Percentiles rank a stretch among this genome's conserved stretches.
Conservation (phyloP, 2,329 filamentous ascomycete genomes). For the Zymoseptoria ardabiliae region DNA sequence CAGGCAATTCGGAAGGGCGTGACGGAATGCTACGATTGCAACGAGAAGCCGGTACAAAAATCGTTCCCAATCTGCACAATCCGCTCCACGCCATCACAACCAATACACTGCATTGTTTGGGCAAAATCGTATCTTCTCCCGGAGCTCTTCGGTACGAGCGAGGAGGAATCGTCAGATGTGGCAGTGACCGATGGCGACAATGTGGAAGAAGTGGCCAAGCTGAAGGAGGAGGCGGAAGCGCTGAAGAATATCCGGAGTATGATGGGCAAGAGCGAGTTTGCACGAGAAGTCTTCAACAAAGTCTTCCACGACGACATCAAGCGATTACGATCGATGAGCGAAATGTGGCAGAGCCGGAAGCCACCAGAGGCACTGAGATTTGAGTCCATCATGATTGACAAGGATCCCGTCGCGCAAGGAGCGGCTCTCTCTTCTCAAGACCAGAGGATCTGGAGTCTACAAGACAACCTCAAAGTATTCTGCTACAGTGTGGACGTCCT, state of each 20-base stretch:
- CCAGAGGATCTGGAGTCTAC: conserved; percentile 71
- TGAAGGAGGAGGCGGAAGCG: conserved; percentile 75
- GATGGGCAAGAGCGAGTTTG: conserved; percentile 71
- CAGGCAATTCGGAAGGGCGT: conserved; percentile 83
- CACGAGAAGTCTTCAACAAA: conserved; percentile 79
- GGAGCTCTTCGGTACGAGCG: conserved; percentile 86
- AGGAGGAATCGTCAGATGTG: conserved; percentile 72
- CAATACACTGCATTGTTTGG: conserved; percentile 99
- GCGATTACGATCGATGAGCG: conserved; percentile 76
- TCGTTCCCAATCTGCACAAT: conserved; percentile 96
- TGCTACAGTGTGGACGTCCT: conserved; percentile 73
- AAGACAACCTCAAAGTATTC: conserved; percentile 81
- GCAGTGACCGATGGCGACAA: conserved; percentile 83
- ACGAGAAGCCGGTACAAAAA: conserved; percentile 80
- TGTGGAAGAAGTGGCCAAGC: conserved; percentile 76
- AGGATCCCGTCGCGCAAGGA: conserved; percentile 27
- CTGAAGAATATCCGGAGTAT: conserved; percentile 75
- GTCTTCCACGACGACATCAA: conserved; percentile 82
- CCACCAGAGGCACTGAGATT: conserved; percentile 69
- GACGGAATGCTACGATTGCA: conserved; percentile 96
- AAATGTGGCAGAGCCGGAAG: conserved; percentile 87
- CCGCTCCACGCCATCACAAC: conserved; percentile 87
- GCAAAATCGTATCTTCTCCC: conserved; percentile 93
- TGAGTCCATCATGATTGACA: conserved; percentile 38
- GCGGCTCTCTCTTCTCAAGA: conserved; percentile 50